These are phyloP conservation scores for Penicillium sp. DNA, from an alignment of 2,329 filamentous ascomycete genomes.

Conservation along the genomic window DNA sequence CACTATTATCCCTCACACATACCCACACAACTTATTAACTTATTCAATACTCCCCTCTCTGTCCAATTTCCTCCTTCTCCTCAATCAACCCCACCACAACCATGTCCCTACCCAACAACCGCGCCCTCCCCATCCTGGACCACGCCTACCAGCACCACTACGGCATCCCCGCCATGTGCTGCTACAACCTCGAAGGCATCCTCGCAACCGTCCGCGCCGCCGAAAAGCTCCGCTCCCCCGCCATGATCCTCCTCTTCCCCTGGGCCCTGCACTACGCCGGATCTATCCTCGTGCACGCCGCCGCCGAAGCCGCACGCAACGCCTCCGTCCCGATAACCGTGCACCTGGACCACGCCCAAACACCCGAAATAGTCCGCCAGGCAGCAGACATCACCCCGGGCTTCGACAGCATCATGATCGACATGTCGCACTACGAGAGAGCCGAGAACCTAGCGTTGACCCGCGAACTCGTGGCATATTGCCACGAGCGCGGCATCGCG, in stretches of 20 bases:
- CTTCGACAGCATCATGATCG: conserved; percentile 68
- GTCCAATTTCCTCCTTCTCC: too few relatives aligned
- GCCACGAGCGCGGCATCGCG: conserved; percentile 56
- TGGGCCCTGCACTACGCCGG: conserved; percentile 63
- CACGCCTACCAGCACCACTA: conserved; percentile 50
- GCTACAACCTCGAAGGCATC: conserved; percentile 63
- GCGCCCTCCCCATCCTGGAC: conserved; percentile 50
- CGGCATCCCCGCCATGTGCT: conserved; percentile 54
- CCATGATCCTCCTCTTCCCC: conserved; percentile 65
- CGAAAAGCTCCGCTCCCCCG: conserved; percentile 58
- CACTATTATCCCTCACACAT: too few relatives aligned
- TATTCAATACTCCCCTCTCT: too few relatives aligned
- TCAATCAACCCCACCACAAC: too few relatives aligned
- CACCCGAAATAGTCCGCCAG: conserved; percentile 52
- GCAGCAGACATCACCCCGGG: conserved; percentile 56
- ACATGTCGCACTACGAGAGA: conserved; percentile 65
- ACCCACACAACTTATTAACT: too few relatives aligned
- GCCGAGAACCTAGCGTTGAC: conserved; percentile 61
- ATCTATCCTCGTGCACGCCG: conserved; percentile 47
- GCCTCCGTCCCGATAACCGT: conserved; percentile 54
- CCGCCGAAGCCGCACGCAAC: conserved; percentile 48
- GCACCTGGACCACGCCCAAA: conserved; percentile 60
- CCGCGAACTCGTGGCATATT: conserved; percentile 53
- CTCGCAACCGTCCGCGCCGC: conserved; percentile 60
- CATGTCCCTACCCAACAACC: too few relatives aligned